Percentiles rank a stretch among this genome's conserved stretches.
Evolutionary conservation across 371 early-diverging fungal genomes (phyloP).

Genomic region (Rhizopus delemar): DNA sequence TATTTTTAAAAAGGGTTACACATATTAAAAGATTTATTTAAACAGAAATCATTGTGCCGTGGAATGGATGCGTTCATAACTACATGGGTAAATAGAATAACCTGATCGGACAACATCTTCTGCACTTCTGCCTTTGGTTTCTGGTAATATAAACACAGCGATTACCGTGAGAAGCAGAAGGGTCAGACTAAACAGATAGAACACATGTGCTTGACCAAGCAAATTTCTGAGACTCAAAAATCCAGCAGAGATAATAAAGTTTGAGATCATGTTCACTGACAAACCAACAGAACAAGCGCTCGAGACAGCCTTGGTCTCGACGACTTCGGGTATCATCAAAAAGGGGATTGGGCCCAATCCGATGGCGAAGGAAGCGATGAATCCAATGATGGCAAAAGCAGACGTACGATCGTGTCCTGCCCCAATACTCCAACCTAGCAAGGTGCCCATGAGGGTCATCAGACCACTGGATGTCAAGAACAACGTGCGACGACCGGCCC

Average conservation of each 20-base stretch:
- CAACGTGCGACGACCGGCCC: slow-evolving; percentile 76
- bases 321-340: slow-evolving; percentile 83
- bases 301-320: slow-evolving; percentile 69
- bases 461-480: slow-evolving; percentile 66
- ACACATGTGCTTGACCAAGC: slow-evolving; percentile 66
- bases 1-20: too few relatives aligned
- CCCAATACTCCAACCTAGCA: slow-evolving; percentile 67
- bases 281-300: slow-evolving; percentile 74
- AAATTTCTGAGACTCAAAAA: slow-evolving; percentile 62
- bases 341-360: slow-evolving; percentile 92
- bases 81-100: slow-evolving; percentile 35
- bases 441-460: slow-evolving; percentile 59
- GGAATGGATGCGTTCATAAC: slow-evolving; percentile 15
- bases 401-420: slow-evolving; percentile 53
- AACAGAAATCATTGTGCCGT: too few relatives aligned
- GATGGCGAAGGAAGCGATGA: slow-evolving; percentile 85
- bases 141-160: slow-evolving; percentile 70
- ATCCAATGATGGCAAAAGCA: slow-evolving; percentile 73
- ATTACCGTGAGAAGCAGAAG: slow-evolving; percentile 48
- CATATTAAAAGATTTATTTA: too few relatives aligned
- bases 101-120: slow-evolving; percentile 49
- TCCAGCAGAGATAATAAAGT: slow-evolving; percentile 68
- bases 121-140: slow-evolving; percentile 73
- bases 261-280: slow-evolving; percentile 72
- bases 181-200: slow-evolving; percentile 68